These are phyloP conservation scores for Gossypium rotundifolium DNA, from an alignment of 345 rosid genomes.

Conservation along the genomic window DNA sequence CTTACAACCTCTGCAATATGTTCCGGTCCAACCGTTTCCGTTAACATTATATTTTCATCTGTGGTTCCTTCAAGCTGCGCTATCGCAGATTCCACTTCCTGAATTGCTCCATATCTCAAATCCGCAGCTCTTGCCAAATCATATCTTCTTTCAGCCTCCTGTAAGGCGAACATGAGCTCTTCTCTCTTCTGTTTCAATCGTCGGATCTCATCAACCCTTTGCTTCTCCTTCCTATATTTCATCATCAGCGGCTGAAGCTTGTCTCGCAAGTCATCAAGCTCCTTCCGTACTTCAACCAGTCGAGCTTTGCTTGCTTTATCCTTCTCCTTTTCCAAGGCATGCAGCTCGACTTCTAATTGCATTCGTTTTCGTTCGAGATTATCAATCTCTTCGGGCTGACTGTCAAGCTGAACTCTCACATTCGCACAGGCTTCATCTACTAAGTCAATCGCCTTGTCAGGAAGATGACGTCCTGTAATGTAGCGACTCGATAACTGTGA, in stretches of 20 bases:
- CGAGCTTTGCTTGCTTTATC: slow-evolving; percentile 93
- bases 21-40: slow-evolving; percentile 83
- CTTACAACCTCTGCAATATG: slow-evolving; percentile 92
- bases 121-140: slow-evolving; percentile 92
- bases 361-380: slow-evolving; percentile 79
- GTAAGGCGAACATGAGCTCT: slow-evolving; percentile 61
- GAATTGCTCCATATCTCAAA: slow-evolving; percentile 74
- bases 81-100: slow-evolving; percentile 72
- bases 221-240: slow-evolving; percentile 88
- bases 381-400: slow-evolving; percentile 96
- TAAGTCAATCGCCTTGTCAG: slow-evolving; percentile 89
- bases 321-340: slow-evolving; percentile 87
- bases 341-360: slow-evolving; percentile 83
- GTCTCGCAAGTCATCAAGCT: slow-evolving; percentile 88
- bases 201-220: slow-evolving; percentile 81
- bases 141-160: slow-evolving; percentile 87
- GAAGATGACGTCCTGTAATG: slow-evolving; percentile 90
- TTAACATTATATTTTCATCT: slow-evolving; percentile 61
- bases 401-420: slow-evolving; percentile 92
- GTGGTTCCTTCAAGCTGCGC: slow-evolving; percentile 55
- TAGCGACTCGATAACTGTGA: slow-evolving; percentile 88
- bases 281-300: slow-evolving; percentile 73
- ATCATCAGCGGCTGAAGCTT: slow-evolving; percentile 80
- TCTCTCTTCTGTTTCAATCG: slow-evolving; percentile 76
- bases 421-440: slow-evolving; percentile 96